Conservation (phyloP, 2,329 filamentous ascomycete species). For the Paraphaeosphaeria sporulosa region DNA sequence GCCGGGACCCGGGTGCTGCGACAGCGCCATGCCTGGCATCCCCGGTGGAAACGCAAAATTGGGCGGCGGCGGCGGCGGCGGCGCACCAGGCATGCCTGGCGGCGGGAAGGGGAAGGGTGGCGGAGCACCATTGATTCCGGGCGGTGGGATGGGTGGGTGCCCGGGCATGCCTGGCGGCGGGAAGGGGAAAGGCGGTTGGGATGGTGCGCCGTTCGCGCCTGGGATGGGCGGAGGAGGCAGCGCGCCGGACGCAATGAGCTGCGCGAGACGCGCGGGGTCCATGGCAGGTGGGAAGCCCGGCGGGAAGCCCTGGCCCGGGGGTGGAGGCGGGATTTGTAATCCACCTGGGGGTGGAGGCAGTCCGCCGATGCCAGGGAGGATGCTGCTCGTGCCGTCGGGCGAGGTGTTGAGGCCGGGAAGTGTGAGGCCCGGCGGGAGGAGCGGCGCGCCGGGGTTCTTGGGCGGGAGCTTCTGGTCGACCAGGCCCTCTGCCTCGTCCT, state of each 20-base stretch:
- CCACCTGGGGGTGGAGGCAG: constrained; percentile 32
- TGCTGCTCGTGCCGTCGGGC: constrained; percentile 55
- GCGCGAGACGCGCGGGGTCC: constrained; percentile 42
- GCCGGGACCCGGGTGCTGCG: constrained; percentile 23
- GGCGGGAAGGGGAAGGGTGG: constrained; percentile 34
- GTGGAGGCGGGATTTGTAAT: constrained; percentile 31
- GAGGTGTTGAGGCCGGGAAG: constrained; percentile 43
- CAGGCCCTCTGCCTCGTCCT: constrained; percentile 91
- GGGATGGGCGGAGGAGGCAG: constrained; percentile 48
- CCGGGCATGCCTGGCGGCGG: constrained; percentile 47
- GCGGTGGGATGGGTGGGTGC: constrained; percentile 3
- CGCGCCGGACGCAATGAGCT: constrained; percentile 43
- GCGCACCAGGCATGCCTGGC: constrained; percentile 14
- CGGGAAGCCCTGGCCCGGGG: constrained; percentile 15
- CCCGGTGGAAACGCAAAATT: constrained; percentile 21
- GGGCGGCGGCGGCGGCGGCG: constrained; percentile 24
- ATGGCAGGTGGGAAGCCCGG: constrained; percentile 27
- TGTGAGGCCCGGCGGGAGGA: constrained; percentile 67
- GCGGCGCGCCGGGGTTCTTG: constrained; percentile 61
- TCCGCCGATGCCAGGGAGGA: constrained; percentile 57
- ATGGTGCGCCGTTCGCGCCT: constrained; percentile 28
- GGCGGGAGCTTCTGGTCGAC: constrained; percentile 86
- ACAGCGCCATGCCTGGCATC: constrained; percentile 36
- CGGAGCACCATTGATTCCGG: constrained; percentile 22
- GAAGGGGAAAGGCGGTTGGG: constrained; percentile 35